Conservation (phyloP, 169 alveolate genomes). For the Babesia ovis region DNA sequence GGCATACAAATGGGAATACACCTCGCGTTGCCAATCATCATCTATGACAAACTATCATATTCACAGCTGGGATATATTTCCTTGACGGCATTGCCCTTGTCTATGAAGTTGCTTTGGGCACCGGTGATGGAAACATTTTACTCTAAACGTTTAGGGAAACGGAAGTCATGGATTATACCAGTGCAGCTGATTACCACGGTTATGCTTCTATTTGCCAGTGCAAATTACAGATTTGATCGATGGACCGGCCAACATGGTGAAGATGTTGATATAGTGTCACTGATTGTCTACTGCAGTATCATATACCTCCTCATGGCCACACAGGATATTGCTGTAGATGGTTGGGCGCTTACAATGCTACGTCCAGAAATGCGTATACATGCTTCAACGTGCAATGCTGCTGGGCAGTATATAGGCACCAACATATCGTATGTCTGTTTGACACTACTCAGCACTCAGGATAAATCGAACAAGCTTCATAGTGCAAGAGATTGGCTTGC, state of each 20-base stretch:
- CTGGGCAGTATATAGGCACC: constrained; percentile 83
- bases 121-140: constrained; percentile 90
- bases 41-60: constrained; percentile 80
- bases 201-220: constrained; percentile 64
- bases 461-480: constrained; percentile 48
- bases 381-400: constrained; percentile 84
- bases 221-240: constrained; percentile 41
- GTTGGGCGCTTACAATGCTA: constrained; percentile 93
- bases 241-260: constrained; percentile 70
- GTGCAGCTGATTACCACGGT: constrained; percentile 70
- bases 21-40: constrained; percentile 78
- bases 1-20: constrained; percentile 86
- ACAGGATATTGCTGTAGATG: constrained; percentile 95
- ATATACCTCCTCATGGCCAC: constrained; percentile 86
- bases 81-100: constrained; percentile 74
- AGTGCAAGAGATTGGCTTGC: constrained; percentile 33
- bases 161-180: constrained; percentile 93
- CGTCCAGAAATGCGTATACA: constrained; percentile 61
- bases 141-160: constrained; percentile 81
- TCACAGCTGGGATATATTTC: constrained; percentile 77
- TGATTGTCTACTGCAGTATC: constrained; percentile 65
- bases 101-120: constrained; percentile 91
- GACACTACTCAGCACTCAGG: constrained; percentile 68
- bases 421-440: constrained; percentile 77
- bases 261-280: constrained; percentile 40